phyloP scores from a whole-genome alignment of 768 basidiomycete species.

The Calocera cornea region DNA sequence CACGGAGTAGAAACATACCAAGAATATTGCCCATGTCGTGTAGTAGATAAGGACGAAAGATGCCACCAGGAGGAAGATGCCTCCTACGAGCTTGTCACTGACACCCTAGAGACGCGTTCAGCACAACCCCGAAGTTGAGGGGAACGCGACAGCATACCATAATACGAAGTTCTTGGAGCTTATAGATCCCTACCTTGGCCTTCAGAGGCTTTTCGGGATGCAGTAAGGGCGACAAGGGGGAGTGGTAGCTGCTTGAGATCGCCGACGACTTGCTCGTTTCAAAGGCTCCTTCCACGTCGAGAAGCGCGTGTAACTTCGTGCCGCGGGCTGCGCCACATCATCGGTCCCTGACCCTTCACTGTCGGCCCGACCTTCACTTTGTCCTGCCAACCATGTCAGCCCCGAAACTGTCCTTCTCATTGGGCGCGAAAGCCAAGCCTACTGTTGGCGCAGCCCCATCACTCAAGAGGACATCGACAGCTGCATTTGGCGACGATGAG shows the following conservation, averaged over 20 bases:
- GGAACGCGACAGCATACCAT: neutral
- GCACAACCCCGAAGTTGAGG: neutral
- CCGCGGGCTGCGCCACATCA: neutral
- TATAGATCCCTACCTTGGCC: too few relatives aligned
- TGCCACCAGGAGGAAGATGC: constrained; percentile 65
- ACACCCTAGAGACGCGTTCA: constrained; percentile 36
- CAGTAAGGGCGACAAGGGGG: too few relatives aligned
- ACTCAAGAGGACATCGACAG: constrained; percentile 47
- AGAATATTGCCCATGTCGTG: constrained; percentile 77
- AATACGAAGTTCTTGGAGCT: neutral
- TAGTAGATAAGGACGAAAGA: constrained; percentile 75
- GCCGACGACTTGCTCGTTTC: neutral
- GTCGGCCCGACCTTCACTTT: neutral
- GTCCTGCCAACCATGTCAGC: constrained; percentile 5
- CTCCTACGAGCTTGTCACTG: constrained; percentile 71
- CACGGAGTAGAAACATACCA: constrained; percentile 36
- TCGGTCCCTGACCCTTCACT: neutral
- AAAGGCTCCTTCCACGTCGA: neutral
- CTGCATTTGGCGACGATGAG: constrained; percentile 47
- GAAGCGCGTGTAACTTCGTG: neutral
- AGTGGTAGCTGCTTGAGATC: neutral
- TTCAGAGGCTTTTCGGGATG: too few relatives aligned
- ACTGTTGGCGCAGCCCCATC: constrained; percentile 34
- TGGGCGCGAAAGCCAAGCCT: constrained; percentile 42
- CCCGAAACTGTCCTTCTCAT: constrained; percentile 73